A percentile compares a stretch with the other conserved stretches of the same genome.
Conservation (phyloP, 1,284 basidiomycete species). For the Coniferiporia weirii region DNA sequence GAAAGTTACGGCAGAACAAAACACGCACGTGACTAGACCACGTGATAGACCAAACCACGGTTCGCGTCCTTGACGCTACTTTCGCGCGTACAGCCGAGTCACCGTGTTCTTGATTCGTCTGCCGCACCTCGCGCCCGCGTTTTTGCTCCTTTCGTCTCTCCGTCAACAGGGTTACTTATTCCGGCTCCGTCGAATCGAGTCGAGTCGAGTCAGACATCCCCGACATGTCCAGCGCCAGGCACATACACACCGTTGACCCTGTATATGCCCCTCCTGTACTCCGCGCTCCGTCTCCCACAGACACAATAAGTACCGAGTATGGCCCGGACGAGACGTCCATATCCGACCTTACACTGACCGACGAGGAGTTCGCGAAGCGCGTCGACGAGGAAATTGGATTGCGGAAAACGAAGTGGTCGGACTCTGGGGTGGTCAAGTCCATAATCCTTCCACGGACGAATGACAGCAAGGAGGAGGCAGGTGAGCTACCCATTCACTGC, state of each 20-base stretch:
- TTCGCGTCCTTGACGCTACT: too few relatives aligned
- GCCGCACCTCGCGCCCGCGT: too few relatives aligned
- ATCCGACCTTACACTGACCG: constrained; percentile 30
- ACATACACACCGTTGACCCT: constrained; percentile 32
- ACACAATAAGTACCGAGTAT: constrained; percentile 64
- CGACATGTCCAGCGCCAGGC: constrained; percentile 12
- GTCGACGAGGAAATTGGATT: constrained; percentile 40
- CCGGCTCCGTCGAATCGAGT: not conserved
- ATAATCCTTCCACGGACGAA: constrained; percentile 31
- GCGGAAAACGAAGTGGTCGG: constrained; percentile 40
- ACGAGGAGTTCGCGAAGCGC: constrained; percentile 54
- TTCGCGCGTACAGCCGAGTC: too few relatives aligned
- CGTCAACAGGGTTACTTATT: not conserved
- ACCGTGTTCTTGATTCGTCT: too few relatives aligned
- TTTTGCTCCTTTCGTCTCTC: too few relatives aligned
- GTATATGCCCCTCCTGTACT: constrained; percentile 60
- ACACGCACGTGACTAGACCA: too few relatives aligned
- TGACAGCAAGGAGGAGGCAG: constrained; percentile 36
- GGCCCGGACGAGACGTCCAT: constrained; percentile 52
- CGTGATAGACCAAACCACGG: too few relatives aligned
- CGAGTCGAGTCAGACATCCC: not conserved
- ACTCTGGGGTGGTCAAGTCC: constrained; percentile 36
- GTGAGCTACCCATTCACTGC: constrained; percentile 29
- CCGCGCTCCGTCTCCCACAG: constrained; percentile 63
- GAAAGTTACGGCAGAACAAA: too few relatives aligned